Percentiles rank a stretch among this genome's conserved stretches.
These are phyloP conservation scores for Stachybotrys echinatus DNA, from an alignment of 2,329 filamentous ascomycete genomes.

Conservation along the genomic window DNA sequence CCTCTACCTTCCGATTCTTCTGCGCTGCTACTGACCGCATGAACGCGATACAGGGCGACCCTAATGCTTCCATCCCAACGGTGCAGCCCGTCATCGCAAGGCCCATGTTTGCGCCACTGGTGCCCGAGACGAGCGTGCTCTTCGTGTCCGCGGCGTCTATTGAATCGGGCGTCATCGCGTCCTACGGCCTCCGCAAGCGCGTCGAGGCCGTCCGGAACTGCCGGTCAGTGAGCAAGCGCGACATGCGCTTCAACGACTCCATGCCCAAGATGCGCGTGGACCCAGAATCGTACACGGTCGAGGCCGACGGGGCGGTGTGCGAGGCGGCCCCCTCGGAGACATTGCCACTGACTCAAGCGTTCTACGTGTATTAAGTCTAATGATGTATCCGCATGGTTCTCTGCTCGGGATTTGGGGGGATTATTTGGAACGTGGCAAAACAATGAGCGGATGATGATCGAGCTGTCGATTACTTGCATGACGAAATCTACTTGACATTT, in stretches of 20 bases:
- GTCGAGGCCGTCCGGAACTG: slow-evolving; percentile 76
- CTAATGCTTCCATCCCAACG: slow-evolving; percentile 81
- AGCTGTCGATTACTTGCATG: too few relatives aligned
- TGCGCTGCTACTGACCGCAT: slow-evolving; percentile 3
- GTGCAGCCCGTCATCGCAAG: slow-evolving; percentile 79
- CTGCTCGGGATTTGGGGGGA: too few relatives aligned
- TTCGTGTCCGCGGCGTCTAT: slow-evolving; percentile 78
- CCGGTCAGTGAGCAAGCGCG: slow-evolving; percentile 68
- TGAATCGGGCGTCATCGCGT: slow-evolving; percentile 57
- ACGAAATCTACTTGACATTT: too few relatives aligned
- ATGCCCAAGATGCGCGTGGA: slow-evolving; percentile 89
- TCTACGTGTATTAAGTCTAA: slow-evolving; percentile 62
- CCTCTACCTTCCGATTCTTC: neutral
- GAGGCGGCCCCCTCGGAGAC: slow-evolving; percentile 64
- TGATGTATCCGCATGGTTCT: neutral
- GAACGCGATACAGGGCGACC: slow-evolving; percentile 55
- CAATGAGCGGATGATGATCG: too few relatives aligned
- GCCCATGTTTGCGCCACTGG: slow-evolving; percentile 76
- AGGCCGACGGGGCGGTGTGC: slow-evolving; percentile 75
- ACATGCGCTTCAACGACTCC: slow-evolving; percentile 85
- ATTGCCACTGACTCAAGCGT: slow-evolving; percentile 72
- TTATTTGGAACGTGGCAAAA: too few relatives aligned
- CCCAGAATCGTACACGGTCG: slow-evolving; percentile 82
- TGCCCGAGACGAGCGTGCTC: slow-evolving; percentile 68
- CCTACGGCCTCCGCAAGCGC: slow-evolving; percentile 72